Evolutionary conservation across 257 asterid species (phyloP), one percentile per base, ranked within the genome.

Genomic region (Fraxinus excelsior): DNA sequence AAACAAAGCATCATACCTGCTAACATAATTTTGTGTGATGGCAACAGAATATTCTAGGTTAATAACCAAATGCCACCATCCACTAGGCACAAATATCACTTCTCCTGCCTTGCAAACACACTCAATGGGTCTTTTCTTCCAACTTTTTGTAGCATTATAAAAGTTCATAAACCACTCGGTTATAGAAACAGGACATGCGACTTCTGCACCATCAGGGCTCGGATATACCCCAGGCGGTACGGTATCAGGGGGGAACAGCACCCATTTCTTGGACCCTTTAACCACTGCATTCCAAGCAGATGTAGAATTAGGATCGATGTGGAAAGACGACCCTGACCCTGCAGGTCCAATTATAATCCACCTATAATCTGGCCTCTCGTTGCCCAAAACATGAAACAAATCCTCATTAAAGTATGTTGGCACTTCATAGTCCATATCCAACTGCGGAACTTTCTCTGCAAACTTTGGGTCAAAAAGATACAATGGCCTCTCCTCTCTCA

Each of bases 31-130:
- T 80, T 96, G 99, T 0, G 99, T 96, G 73, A 96, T 93, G 79
- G 99, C 99, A 81, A 93, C 94, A 29, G 97, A 93, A 83, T 96
- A 97, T 76, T 96, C 97, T 2, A 96, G 80, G 82, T 95, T 95
- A 80, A 95, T 89, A 66, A 95, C 99, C 92, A 95, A 85, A 91
- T 96, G 98, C 98, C 99, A 96, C 99, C 99, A 96, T 78, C 99
- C 99, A 80, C 89, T 91, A 37, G 99, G 99, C 78, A 93, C 98
- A 79, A 93, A 96, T 31, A 96, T 85, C 44, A 93, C 94, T 85
- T 96, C 99, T 18, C 99, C 99, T 12, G 96, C 98, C 82, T 84
- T 93, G 79, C 99, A 96, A 72, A 96, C 84, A 81, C 98, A 96
- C 84, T 95, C 99, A 7, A 90, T 13, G 32, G 98, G 98, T 82